These are phyloP conservation scores for Geranium incanum DNA, from an alignment of 441 rosid genomes.

Conservation along the genomic window DNA sequence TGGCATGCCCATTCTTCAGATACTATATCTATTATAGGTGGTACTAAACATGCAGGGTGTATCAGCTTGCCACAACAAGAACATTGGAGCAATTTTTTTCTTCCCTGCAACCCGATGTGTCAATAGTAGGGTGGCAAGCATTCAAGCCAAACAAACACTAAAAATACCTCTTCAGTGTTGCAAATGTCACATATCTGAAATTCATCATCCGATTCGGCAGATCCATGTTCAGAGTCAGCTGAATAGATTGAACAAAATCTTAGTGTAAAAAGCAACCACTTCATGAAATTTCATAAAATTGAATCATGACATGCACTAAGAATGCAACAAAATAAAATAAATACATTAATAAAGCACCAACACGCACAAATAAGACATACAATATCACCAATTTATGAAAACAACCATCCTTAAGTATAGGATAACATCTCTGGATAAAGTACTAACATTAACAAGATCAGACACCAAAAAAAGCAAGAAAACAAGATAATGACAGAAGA, in stretches of 20 bases:
- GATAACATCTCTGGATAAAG: not conserved
- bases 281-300: not conserved
- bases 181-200: slow-evolving; percentile 96
- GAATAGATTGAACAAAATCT: slow-evolving; percentile 31
- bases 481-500: not conserved
- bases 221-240: slow-evolving; percentile 80
- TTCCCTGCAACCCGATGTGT: slow-evolving; percentile 51
- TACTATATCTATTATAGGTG: slow-evolving; percentile 61
- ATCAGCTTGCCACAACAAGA: slow-evolving; percentile 88
- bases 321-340: not conserved
- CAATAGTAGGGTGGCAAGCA: slow-evolving; percentile 15
- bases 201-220: slow-evolving; percentile 94
- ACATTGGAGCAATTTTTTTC: slow-evolving; percentile 88
- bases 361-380: not conserved
- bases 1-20: slow-evolving; percentile 85
- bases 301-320: not conserved
- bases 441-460: not conserved
- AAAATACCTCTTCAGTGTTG: slow-evolving; percentile 77
- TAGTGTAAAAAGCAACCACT: not conserved
- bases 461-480: not conserved
- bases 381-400: not conserved
- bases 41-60: slow-evolving; percentile 81
- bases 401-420: not conserved
- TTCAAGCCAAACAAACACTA: slow-evolving; percentile 20
- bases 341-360: not conserved